Conservation (phyloP, 1,284 basidiomycete genomes). For the Leccinum pachyderme region DNA sequence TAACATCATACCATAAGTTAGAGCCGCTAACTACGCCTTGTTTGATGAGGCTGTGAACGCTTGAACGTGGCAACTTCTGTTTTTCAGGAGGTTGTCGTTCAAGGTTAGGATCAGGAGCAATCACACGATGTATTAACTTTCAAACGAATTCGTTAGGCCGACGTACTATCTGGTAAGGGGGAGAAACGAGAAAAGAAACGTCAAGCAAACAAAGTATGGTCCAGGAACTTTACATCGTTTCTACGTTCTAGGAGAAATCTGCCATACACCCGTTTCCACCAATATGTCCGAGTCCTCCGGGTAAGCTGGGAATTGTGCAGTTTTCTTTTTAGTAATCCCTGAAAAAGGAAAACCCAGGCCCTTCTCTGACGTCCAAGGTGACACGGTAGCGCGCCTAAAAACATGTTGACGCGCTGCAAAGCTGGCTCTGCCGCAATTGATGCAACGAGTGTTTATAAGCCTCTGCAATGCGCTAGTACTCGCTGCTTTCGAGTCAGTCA, state of each 20-base stretch:
- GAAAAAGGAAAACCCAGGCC: background rate
- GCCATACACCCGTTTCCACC: constrained; percentile 24
- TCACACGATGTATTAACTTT: no score
- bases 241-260: constrained; percentile 11
- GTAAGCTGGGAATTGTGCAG: background rate
- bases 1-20: background rate
- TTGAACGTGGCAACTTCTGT: no score
- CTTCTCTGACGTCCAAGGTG: constrained; percentile 4
- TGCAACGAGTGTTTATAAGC: constrained; percentile 22
- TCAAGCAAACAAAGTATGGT: no score
- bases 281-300: constrained; percentile 20
- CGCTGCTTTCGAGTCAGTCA: constrained; percentile 3
- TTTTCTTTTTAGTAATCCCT: constrained; percentile 5
- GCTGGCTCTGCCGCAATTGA: constrained; percentile 20
- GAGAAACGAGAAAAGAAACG: no score
- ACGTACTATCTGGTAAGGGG: no score
- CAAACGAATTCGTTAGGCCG: no score
- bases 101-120: no score
- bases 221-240: no score
- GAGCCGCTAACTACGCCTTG: no score
- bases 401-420: constrained; percentile 8
- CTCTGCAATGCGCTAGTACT: constrained; percentile 9
- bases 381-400: constrained; percentile 11
- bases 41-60: no score
- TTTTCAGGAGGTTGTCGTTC: no score